Evolutionary conservation across 2,329 filamentous ascomycete genomes (phyloP).

Genomic region (Cercospora sp.): DNA sequence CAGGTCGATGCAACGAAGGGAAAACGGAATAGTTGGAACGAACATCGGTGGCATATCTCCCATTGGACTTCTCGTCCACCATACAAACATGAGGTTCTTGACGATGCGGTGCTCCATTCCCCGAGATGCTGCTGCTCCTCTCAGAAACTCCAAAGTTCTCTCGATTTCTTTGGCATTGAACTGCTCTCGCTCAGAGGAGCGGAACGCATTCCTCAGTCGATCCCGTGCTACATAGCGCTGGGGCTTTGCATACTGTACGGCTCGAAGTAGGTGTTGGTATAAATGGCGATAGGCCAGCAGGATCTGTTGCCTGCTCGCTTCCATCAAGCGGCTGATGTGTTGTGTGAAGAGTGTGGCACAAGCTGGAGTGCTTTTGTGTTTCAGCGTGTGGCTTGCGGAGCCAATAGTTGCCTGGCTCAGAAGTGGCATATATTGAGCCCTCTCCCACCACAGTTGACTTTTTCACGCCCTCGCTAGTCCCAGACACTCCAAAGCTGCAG

Average conservation of each 20-base stretch:
- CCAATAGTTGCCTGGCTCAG: too few species aligned
- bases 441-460: neutral
- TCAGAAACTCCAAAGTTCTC: slow-evolving; percentile 70
- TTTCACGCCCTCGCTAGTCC: neutral
- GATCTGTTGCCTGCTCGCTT: slow-evolving; percentile 19
- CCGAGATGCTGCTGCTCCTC: slow-evolving; percentile 61
- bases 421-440: neutral
- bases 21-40: neutral
- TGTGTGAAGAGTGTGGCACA: neutral
- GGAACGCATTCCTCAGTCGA: slow-evolving; percentile 59
- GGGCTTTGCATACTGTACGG: slow-evolving; percentile 70
- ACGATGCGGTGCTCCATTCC: slow-evolving; percentile 73
- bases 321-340: slow-evolving; percentile 15
- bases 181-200: slow-evolving; percentile 45
- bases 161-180: slow-evolving; percentile 57
- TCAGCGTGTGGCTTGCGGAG: neutral
- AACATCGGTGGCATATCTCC: slow-evolving; percentile 10
- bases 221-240: slow-evolving; percentile 62
- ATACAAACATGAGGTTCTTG: slow-evolving; percentile 60
- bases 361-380: neutral
- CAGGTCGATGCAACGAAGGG: neutral
- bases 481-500: neutral
- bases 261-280: slow-evolving; percentile 65
- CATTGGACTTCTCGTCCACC: neutral
- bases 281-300: slow-evolving; percentile 62